phyloP scores from a whole-genome alignment of 1,139 yeast genomes.

The Arxiozyma bovina region DNA sequence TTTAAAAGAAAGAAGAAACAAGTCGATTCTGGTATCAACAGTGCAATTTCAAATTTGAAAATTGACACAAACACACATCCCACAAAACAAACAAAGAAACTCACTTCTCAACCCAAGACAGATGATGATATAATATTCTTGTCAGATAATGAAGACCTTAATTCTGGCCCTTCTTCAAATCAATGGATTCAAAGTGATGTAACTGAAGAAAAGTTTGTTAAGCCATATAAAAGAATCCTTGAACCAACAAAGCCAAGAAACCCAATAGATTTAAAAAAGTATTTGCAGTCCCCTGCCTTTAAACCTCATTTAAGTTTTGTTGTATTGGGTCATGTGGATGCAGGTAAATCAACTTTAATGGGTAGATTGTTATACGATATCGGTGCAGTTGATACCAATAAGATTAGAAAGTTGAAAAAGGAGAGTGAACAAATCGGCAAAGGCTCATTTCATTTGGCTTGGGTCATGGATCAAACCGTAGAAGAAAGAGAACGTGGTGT shows the following conservation, averaged over 20 bases:
- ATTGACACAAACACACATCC: neutral
- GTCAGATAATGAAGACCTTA: slow-evolving; percentile 10
- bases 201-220: slow-evolving; percentile 11
- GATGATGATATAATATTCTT: slow-evolving; percentile 10
- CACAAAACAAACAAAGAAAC: neutral
- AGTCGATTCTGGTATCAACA: neutral
- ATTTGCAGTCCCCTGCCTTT: slow-evolving; percentile 23
- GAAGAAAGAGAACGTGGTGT: slow-evolving; percentile 91
- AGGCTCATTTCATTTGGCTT: slow-evolving; percentile 89
- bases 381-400: slow-evolving; percentile 70
- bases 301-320: slow-evolving; percentile 73
- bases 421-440: slow-evolving; percentile 83
- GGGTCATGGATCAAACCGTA: slow-evolving; percentile 93
- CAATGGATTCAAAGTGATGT: slow-evolving; percentile 5
- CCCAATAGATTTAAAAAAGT: slow-evolving; percentile 33
- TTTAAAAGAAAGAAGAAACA: slow-evolving; percentile 24
- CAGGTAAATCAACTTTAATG: slow-evolving; percentile 93
- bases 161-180: neutral
- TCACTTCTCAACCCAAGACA: neutral
- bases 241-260: slow-evolving; percentile 32
- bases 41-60: neutral
- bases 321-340: slow-evolving; percentile 94
- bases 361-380: slow-evolving; percentile 79
- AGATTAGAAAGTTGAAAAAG: slow-evolving; percentile 65
- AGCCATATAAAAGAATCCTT: slow-evolving; percentile 20